Evolutionary conservation across 2,329 filamentous ascomycete genomes (phyloP).

Genomic region (Pleoardoris graminearum): DNA sequence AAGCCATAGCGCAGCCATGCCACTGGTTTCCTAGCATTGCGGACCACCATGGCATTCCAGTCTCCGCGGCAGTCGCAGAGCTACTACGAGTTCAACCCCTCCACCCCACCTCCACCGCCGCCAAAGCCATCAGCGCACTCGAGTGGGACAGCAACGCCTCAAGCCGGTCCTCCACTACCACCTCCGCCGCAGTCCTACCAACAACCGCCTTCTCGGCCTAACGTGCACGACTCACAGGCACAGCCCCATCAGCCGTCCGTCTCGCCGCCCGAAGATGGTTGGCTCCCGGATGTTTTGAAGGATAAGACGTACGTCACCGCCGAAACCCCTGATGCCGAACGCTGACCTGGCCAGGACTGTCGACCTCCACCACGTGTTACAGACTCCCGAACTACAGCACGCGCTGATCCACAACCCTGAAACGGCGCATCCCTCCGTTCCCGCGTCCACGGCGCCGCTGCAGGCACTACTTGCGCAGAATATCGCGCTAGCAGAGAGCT

Average conservation of each 20-base stretch:
- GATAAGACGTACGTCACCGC: conserved; percentile 73
- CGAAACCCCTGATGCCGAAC: conserved; percentile 16
- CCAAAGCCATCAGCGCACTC: conserved; percentile 49
- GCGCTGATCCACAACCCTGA: conserved; percentile 71
- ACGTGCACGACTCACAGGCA: conserved; percentile 23
- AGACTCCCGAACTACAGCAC: conserved; percentile 67
- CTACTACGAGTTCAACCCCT: conserved; percentile 48
- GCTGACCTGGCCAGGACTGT: conserved; percentile 63
- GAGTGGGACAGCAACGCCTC: conserved; percentile 47
- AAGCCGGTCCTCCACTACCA: conserved; percentile 49
- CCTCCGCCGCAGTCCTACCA: conserved; percentile 44
- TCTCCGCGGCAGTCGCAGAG: conserved; percentile 45
- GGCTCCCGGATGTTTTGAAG: conserved; percentile 75
- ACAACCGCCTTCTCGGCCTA: conserved; percentile 19
- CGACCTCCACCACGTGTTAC: conserved; percentile 73
- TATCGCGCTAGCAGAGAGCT: conserved; percentile 66
- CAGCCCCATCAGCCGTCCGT: conserved; percentile 22
- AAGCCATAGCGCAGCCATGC: background rate
- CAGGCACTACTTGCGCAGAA: conserved; percentile 70
- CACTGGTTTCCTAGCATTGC: too few relatives aligned
- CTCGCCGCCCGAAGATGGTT: conserved; percentile 60
- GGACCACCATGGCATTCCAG: conserved; percentile 40
- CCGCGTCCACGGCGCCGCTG: conserved; percentile 66
- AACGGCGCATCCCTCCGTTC: conserved; percentile 72
- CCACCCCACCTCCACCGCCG: conserved; percentile 54